A percentile compares a stretch with the other conserved stretches of the same genome.
These are phyloP conservation scores for Pseudognaphalium luteoalbum DNA, from an alignment of 129 eudicot genomes.

Conservation along the genomic window DNA sequence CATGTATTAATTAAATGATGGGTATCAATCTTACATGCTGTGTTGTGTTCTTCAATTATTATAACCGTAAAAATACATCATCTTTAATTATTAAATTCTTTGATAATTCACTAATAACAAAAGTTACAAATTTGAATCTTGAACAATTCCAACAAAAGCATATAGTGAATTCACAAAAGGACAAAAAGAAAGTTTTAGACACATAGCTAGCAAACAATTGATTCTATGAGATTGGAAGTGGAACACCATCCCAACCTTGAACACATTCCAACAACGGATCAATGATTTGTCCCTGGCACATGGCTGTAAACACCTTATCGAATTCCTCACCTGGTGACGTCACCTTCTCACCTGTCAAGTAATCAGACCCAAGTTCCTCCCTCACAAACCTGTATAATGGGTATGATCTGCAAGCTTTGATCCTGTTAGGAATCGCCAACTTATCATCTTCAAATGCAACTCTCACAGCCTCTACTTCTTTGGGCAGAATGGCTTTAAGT, in stretches of 20 bases:
- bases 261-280: constrained; percentile 77
- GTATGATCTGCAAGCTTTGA: constrained; percentile 65
- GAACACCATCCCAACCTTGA: constrained; percentile 65
- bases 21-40: too few relatives aligned
- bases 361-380: constrained; percentile 49
- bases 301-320: constrained; percentile 71
- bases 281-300: constrained; percentile 59
- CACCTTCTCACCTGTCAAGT: constrained; percentile 61
- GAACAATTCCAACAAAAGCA: constrained; percentile 8
- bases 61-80: background rate
- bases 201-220: background rate
- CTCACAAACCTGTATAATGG: constrained; percentile 66
- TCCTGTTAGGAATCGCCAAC: constrained; percentile 52
- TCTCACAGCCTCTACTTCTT: constrained; percentile 64
- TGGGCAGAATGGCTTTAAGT: constrained; percentile 52
- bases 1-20: too few relatives aligned
- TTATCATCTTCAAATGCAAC: constrained; percentile 43
- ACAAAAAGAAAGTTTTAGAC: constrained; percentile 7
- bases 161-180: background rate
- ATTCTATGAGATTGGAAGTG: constrained; percentile 59
- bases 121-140: constrained; percentile 12
- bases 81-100: background rate
- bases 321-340: constrained; percentile 72
- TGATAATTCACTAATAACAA: background rate
- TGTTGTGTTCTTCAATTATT: too few relatives aligned